Conservation (phyloP, 495 filamentous ascomycete species). For the Xylaria cubensis region DNA sequence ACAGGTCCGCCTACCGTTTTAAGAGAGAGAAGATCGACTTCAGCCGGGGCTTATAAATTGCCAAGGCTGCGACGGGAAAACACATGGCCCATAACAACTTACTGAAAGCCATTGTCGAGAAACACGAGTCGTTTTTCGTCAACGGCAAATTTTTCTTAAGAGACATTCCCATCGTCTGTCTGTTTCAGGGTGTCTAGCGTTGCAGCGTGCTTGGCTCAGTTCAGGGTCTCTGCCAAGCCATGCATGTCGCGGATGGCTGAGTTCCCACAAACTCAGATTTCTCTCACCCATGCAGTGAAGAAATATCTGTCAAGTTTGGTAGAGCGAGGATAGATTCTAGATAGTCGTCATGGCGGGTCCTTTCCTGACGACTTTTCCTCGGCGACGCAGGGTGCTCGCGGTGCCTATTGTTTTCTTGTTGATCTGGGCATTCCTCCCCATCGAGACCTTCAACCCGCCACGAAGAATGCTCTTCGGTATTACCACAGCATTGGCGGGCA, state of each 20-base stretch:
- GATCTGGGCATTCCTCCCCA: conserved; percentile 38
- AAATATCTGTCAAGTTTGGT: background rate
- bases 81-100: conserved; percentile 7
- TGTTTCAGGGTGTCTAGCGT: background rate
- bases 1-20: conserved; percentile 20
- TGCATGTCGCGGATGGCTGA: conserved; percentile 17
- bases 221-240: conserved; percentile 9
- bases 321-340: background rate
- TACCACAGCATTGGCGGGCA: conserved; percentile 27
- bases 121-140: background rate
- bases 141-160: background rate
- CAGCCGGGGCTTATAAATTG: conserved; percentile 39
- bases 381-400: conserved; percentile 44
- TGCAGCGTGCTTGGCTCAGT: background rate
- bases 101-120: background rate
- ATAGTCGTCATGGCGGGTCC: conserved; percentile 4
- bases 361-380: conserved; percentile 43
- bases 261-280: background rate
- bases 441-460: conserved; percentile 43
- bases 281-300: background rate
- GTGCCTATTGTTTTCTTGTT: conserved; percentile 37
- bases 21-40: conserved; percentile 26
- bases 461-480: conserved; percentile 29
- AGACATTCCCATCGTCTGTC: background rate
- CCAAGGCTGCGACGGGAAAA: conserved; percentile 27